These are phyloP conservation scores for Emericellopsis cladophorae DNA, from an alignment of 2,329 filamentous ascomycete genomes.

Conservation along the genomic window DNA sequence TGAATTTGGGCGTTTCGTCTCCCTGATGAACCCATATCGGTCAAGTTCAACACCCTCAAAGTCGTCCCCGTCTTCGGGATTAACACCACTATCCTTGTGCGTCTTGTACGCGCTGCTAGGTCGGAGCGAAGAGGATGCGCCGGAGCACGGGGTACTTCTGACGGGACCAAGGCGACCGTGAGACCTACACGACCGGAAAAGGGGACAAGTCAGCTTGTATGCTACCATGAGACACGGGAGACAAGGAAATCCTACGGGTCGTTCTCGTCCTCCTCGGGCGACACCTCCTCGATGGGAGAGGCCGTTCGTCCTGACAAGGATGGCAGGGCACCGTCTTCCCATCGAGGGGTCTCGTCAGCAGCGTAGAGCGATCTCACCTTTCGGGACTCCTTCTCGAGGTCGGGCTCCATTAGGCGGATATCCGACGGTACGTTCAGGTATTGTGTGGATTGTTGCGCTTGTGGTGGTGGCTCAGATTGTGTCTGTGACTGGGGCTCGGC, in stretches of 20 bases:
- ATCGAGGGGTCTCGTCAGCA: constrained; percentile 37
- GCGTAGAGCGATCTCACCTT: constrained; percentile 56
- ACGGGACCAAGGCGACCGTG: constrained; percentile 16
- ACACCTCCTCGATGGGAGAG: constrained; percentile 33
- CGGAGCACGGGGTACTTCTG: constrained; percentile 25
- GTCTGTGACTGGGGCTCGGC: neutral
- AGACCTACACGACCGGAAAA: constrained; percentile 14
- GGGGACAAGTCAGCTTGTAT: neutral
- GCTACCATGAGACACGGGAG: constrained; percentile 10
- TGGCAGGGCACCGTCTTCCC: constrained; percentile 35
- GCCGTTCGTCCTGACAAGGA: constrained; percentile 15
- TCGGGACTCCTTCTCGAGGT: constrained; percentile 50
- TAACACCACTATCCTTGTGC: constrained; percentile 27
- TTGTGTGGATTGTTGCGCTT: constrained; percentile 1
- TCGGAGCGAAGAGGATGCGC: constrained; percentile 26
- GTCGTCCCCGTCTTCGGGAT: constrained; percentile 56
- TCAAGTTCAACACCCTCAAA: constrained; percentile 49
- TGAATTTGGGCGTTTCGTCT: constrained; percentile 25
- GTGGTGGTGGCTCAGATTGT: neutral
- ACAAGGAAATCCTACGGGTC: constrained; percentile 44
- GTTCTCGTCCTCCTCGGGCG: constrained; percentile 37
- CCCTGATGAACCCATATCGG: constrained; percentile 54
- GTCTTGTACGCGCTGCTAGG: neutral
- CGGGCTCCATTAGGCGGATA: constrained; percentile 39
- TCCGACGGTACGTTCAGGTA: constrained; percentile 21